Conservation (phyloP, 2,329 filamentous ascomycete genomes). For the Ophiostoma ulmi region DNA sequence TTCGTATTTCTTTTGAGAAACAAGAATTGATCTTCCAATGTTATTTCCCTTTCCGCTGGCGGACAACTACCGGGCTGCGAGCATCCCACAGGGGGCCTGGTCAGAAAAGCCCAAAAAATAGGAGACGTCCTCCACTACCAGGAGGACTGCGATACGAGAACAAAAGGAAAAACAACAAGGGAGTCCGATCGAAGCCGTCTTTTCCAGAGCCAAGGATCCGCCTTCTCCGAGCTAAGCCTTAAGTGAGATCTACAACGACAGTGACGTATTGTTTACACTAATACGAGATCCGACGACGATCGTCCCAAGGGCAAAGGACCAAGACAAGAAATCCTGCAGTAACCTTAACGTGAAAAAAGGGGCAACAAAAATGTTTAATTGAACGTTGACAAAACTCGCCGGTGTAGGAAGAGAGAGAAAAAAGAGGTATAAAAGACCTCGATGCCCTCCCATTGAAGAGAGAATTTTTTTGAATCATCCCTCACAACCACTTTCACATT, state of each 20-base stretch:
- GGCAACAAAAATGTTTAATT: background rate
- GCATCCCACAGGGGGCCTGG: background rate
- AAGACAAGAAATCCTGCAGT: background rate
- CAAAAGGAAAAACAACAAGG: background rate
- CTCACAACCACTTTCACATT: background rate
- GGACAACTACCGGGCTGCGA: background rate
- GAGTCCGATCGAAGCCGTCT: background rate
- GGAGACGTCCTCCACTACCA: background rate
- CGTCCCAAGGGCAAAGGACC: background rate
- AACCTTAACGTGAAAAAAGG: background rate
- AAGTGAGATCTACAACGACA: background rate
- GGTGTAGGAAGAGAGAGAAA: background rate
- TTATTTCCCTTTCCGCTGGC: background rate
- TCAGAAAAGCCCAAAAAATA: background rate
- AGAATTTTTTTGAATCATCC: background rate
- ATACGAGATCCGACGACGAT: slow-evolving; percentile 10
- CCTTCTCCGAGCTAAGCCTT: background rate
- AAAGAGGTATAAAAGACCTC: background rate
- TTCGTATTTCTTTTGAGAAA: background rate
- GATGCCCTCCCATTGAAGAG: background rate
- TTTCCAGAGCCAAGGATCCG: background rate
- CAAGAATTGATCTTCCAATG: background rate
- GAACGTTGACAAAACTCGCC: background rate
- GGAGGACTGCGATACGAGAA: background rate
- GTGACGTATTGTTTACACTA: background rate